Conservation (phyloP, 176 grass and related monocot species). For the Zizania latifolia region DNA sequence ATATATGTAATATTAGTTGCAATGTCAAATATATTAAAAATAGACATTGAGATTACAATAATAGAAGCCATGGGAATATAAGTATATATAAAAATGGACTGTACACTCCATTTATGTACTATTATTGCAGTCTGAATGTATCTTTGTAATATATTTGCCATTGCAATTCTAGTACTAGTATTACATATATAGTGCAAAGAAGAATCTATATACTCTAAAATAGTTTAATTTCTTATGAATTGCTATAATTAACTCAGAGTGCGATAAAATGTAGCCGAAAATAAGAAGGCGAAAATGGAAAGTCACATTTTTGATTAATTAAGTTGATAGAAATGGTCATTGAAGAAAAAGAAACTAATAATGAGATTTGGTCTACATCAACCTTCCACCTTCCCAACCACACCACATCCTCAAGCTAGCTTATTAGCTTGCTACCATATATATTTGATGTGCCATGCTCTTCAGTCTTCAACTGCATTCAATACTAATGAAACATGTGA, state of each 20-base stretch:
- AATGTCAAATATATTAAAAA: too few species aligned
- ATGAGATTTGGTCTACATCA: constrained; percentile 34
- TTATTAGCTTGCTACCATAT: constrained; percentile 15
- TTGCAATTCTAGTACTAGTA: neutral
- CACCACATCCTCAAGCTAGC: neutral
- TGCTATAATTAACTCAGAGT: too few species aligned
- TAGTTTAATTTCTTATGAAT: neutral
- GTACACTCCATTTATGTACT: neutral
- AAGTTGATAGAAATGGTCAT: neutral
- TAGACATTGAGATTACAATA: too few species aligned
- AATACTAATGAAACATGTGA: constrained; percentile 24
- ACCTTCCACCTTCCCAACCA: constrained; percentile 39
- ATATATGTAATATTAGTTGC: neutral
- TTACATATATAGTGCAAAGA: neutral
- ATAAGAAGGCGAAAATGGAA: neutral
- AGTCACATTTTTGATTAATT: neutral
- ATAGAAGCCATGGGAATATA: too few species aligned
- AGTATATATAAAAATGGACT: too few species aligned
- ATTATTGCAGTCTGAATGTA: neutral
- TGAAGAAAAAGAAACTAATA: neutral
- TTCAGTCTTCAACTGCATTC: neutral
- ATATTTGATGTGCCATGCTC: neutral
- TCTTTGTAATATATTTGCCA: too few species aligned
- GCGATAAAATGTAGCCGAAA: neutral
- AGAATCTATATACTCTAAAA: too few species aligned